Conservation (phyloP, 805 yeast species). For the Monosporozyma servazzii region DNA sequence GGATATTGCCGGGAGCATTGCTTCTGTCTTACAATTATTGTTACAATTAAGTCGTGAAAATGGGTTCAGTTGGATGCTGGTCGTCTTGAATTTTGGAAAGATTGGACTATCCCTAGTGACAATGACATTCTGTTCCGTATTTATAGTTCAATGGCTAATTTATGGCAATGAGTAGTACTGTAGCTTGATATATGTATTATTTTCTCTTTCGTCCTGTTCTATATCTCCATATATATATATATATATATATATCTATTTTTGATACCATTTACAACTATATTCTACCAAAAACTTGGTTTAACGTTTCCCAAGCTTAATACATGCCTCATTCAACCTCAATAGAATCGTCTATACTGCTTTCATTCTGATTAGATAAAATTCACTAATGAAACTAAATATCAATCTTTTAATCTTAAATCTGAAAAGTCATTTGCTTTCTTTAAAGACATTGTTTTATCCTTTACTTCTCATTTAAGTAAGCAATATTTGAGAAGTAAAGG, state of each 20-base stretch:
- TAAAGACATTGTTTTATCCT: neutral
- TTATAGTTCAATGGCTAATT: conserved; percentile 32
- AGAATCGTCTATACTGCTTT: neutral
- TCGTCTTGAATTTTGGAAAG: conserved; percentile 33
- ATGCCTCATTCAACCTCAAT: neutral
- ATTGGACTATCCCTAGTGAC: conserved; percentile 34
- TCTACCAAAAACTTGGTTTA: neutral
- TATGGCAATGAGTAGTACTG: conserved; percentile 6
- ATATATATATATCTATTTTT: too few species aligned
- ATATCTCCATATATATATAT: neutral
- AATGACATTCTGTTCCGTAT: conserved; percentile 31
- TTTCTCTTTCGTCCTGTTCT: neutral
- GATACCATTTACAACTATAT: neutral
- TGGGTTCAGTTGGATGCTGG: conserved; percentile 15
- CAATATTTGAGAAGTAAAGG: neutral
- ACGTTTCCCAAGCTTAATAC: neutral
- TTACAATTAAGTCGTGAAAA: conserved; percentile 15
- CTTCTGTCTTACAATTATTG: conserved; percentile 23
- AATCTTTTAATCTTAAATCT: neutral
- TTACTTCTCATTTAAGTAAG: neutral
- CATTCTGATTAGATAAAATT: neutral
- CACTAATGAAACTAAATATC: neutral
- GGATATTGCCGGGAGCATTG: conserved; percentile 33
- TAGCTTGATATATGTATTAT: neutral
- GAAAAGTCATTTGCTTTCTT: neutral